Evolutionary conservation across 2,329 filamentous ascomycete genomes (phyloP), one percentile per base, ranked within the genome.

Genomic region (Macrophomina phaseolina): DNA sequence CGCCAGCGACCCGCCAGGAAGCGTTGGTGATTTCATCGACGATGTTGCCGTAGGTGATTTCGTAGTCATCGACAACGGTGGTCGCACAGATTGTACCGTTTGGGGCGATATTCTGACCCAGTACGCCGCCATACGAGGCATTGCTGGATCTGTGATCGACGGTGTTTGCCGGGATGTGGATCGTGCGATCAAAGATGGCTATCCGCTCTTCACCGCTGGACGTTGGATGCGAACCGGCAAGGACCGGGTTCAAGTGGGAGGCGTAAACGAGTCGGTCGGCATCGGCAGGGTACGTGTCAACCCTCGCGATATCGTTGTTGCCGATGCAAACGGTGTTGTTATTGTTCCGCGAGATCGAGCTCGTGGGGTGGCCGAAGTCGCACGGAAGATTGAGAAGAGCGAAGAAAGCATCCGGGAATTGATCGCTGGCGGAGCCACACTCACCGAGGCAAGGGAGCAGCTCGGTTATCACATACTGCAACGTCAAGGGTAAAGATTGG

Each of bases 271-370:
- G 45, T 23, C 16, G n/a, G 45, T 48, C 8, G 45, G 45, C 45
- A 48, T 48, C 45, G 45, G 45, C n/a, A 48, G 18, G 9, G 45
- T 48, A 23, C 45, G 45, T 23, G 45, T 48, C n/a, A 48, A 48
- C 1, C 45, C 45, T 23, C 45, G 45, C n/a, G 45, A 48, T 14
- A 48, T 48, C 45, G 45, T 48, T 11, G 45, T 48, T 48, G 45
- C 45, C 45, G 45, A 48, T 48, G 45, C 45, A 48, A 48, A 48
- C 45, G 45, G 45, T 48, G 45, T 48, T 48, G 45, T 48, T 48
- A 48, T 48, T 48, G 45, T 48, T 48, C 45, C 45, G 16, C 45
- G 45, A 18, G 8, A 48, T 48, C 45, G 45, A 23, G 45, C 45
- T 48, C 45, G 45, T 48, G 45, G 18, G 45, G 45, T 48, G n/a